Conservation (phyloP, 2,329 filamentous ascomycete genomes). For the Aspergillus intermedius region DNA sequence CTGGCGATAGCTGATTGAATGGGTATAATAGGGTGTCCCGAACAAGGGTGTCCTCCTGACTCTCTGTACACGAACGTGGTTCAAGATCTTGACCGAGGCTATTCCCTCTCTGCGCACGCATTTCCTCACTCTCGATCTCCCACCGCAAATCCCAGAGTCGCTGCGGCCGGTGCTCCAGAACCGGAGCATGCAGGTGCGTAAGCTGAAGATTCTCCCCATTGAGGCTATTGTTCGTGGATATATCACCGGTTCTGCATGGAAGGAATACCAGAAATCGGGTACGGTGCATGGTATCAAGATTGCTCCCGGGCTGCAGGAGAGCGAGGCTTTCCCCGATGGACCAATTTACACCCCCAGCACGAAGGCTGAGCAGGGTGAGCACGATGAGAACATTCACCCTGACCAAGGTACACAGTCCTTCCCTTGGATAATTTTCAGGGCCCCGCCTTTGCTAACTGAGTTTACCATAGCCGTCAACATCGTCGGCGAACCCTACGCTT, state of each 20-base stretch:
- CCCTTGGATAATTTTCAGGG: neutral
- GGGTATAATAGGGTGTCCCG: slow-evolving; percentile 52
- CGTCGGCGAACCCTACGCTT: slow-evolving; percentile 59
- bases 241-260: slow-evolving; percentile 78
- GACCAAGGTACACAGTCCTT: slow-evolving; percentile 47
- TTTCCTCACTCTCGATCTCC: slow-evolving; percentile 54
- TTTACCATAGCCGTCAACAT: slow-evolving; percentile 42
- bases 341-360: slow-evolving; percentile 77
- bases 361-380: slow-evolving; percentile 70
- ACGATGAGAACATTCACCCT: slow-evolving; percentile 81
- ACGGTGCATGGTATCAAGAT: slow-evolving; percentile 74
- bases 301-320: slow-evolving; percentile 62
- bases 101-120: slow-evolving; percentile 58
- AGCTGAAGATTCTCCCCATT: slow-evolving; percentile 67
- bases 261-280: slow-evolving; percentile 64
- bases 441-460: too few relatives aligned
- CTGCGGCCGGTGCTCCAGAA: slow-evolving; percentile 52
- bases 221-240: slow-evolving; percentile 87
- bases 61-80: slow-evolving; percentile 63
- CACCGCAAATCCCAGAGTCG: slow-evolving; percentile 40
- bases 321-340: slow-evolving; percentile 57
- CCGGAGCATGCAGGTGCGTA: slow-evolving; percentile 71
- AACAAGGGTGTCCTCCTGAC: slow-evolving; percentile 63
- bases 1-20: slow-evolving; percentile 14
- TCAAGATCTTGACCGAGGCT: slow-evolving; percentile 51